Conservation (phyloP, 192 early-diverging fungal genomes). For the Geosiphon pyriformis region DNA sequence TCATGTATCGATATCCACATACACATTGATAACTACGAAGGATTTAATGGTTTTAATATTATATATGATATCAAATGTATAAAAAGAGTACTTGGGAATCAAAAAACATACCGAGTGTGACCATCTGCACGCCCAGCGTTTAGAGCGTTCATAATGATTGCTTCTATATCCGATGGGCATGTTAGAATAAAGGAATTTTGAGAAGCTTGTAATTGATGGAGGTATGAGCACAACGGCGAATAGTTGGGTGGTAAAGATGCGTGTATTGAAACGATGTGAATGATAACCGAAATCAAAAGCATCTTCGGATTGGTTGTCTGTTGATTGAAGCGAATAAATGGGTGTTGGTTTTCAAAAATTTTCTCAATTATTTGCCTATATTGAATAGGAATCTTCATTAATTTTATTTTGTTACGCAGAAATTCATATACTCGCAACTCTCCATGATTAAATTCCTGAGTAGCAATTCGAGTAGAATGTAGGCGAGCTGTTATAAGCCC, state of each 20-base stretch:
- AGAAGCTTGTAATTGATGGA: background rate
- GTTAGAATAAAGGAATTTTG: slow-evolving; percentile 5
- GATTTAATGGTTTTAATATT: background rate
- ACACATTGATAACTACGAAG: slow-evolving; percentile 21
- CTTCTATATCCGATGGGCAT: slow-evolving; percentile 6
- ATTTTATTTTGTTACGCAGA: slow-evolving; percentile 5
- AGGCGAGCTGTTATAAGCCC: slow-evolving; percentile 15
- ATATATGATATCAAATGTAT: background rate
- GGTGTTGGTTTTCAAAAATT: background rate
- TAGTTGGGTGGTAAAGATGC: background rate
- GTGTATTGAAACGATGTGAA: slow-evolving; percentile 7
- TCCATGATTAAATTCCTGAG: slow-evolving; percentile 6
- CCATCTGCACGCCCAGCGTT: background rate
- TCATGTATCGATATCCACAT: slow-evolving; percentile 20
- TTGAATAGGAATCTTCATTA: background rate
- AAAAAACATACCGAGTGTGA: slow-evolving; percentile 7
- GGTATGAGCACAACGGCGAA: slow-evolving; percentile 5
- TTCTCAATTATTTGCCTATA: slow-evolving; percentile 5
- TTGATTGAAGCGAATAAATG: background rate
- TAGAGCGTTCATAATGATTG: slow-evolving; percentile 12
- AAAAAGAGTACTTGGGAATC: background rate
- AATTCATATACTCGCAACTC: slow-evolving; percentile 8
- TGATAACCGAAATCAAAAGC: slow-evolving; percentile 13
- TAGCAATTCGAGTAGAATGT: slow-evolving; percentile 2
- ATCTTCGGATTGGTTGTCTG: background rate